Percentiles rank a stretch among this genome's conserved stretches.
These are phyloP conservation scores for Physocladia obscura DNA, from an alignment of 192 early-diverging fungal species.

Conservation along the genomic window DNA sequence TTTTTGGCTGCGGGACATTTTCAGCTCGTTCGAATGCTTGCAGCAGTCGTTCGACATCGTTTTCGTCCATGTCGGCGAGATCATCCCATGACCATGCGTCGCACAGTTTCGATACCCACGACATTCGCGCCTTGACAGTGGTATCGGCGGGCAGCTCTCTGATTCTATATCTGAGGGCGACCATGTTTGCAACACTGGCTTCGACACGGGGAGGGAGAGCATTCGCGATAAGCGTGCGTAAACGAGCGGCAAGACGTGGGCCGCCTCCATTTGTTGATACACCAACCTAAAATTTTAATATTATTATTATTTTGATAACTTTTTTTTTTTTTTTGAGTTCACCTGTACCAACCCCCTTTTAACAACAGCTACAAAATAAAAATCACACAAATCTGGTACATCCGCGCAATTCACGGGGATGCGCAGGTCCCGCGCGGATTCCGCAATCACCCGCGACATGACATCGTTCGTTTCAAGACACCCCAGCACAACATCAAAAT, in stretches of 20 bases:
- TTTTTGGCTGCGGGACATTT: neutral
- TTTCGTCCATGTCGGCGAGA: conserved; percentile 65
- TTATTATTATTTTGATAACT: no score
- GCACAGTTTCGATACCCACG: conserved; percentile 79
- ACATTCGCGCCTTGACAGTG: conserved; percentile 73
- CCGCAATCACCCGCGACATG: neutral
- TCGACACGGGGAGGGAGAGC: conserved; percentile 19
- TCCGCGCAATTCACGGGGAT: conserved; percentile 93
- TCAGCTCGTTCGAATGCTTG: conserved; percentile 53
- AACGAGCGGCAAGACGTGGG: conserved; percentile 81
- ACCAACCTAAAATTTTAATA: conserved; percentile 83
- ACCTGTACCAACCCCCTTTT: conserved; percentile 37
- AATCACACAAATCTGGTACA: conserved; percentile 86
- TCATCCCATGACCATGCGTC: conserved; percentile 80
- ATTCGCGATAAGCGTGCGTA: conserved; percentile 65
- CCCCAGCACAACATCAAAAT: conserved; percentile 4
- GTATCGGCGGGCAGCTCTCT: conserved; percentile 39
- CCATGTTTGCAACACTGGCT: conserved; percentile 39
- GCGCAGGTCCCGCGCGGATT: conserved; percentile 34
- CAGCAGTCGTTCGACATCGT: conserved; percentile 58
- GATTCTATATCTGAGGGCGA: conserved; percentile 45
- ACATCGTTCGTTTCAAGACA: conserved; percentile 7
- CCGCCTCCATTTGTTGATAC: conserved; percentile 87
- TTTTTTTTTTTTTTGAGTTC: no score
- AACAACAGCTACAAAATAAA: conserved; percentile 88